These are phyloP conservation scores for Candida jianshihensis DNA, from an alignment of 805 yeast genomes.

Conservation along the genomic window DNA sequence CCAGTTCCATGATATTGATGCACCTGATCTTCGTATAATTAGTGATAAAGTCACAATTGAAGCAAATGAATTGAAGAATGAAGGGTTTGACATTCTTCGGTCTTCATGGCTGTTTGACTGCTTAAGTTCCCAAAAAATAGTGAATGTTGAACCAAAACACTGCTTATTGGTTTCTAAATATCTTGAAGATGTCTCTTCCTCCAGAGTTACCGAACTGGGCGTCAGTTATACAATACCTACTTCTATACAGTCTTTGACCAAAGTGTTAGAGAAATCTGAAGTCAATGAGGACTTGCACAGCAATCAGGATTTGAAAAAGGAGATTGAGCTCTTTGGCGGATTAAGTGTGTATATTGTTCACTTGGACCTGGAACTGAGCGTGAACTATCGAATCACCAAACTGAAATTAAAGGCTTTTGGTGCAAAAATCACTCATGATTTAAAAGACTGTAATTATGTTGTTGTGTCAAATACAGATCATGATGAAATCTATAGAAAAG, in stretches of 20 bases:
- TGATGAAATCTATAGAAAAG: conserved; percentile 1
- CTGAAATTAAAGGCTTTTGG: conserved; percentile 34
- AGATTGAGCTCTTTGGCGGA: conserved; percentile 25
- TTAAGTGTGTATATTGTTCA: conserved; percentile 28
- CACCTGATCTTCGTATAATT: conserved; percentile 24
- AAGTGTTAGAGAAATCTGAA: background rate
- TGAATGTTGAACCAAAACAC: conserved; percentile 58
- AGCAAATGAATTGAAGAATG: conserved; percentile 29
- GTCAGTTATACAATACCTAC: conserved; percentile 45
- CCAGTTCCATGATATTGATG: conserved; percentile 15
- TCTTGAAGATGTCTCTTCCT: conserved; percentile 19
- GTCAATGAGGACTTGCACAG: conserved; percentile 8
- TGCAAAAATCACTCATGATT: conserved; percentile 29
- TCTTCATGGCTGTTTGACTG: conserved; percentile 76
- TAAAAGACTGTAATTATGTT: conserved; percentile 31
- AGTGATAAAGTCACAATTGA: conserved; percentile 34
- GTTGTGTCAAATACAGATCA: conserved; percentile 25
- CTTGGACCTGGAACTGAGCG: conserved; percentile 3
- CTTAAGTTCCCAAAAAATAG: conserved; percentile 30
- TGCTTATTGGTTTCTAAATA: conserved; percentile 35
- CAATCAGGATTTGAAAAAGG: conserved; percentile 8
- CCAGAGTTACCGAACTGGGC: conserved; percentile 50
- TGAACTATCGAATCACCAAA: conserved; percentile 7
- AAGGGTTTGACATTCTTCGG: conserved; percentile 53
- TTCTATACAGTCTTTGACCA: conserved; percentile 3